Conservation (phyloP, 2,329 filamentous ascomycete species). For the Xylogone sp. region DNA sequence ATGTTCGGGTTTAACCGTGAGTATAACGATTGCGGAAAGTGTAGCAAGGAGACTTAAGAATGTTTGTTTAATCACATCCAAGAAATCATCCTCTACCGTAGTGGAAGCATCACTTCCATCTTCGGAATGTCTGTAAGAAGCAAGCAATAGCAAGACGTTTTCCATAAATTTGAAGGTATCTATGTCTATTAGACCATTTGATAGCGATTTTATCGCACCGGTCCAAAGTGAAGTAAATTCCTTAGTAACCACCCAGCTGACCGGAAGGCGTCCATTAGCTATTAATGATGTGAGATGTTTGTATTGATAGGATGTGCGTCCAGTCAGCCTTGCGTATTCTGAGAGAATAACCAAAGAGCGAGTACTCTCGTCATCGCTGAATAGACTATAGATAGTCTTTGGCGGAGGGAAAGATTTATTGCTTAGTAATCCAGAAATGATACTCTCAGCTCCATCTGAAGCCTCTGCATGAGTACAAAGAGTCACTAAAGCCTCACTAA, state of each 20-base stretch:
- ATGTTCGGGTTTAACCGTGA: constrained; percentile 13
- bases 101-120: neutral
- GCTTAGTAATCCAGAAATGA: constrained; percentile 34
- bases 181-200: constrained; percentile 24
- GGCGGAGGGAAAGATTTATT: constrained; percentile 33
- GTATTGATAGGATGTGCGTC: constrained; percentile 31
- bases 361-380: constrained; percentile 23
- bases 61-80: constrained; percentile 28
- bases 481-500: constrained; percentile 37
- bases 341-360: constrained; percentile 31
- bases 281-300: constrained; percentile 35
- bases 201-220: constrained; percentile 32
- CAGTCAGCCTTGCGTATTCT: constrained; percentile 29
- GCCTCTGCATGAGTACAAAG: constrained; percentile 36
- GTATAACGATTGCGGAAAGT: constrained; percentile 33
- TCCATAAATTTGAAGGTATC: constrained; percentile 35
- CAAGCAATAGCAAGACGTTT: constrained; percentile 28
- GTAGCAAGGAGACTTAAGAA: constrained; percentile 39
- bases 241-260: constrained; percentile 40
- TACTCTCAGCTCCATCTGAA: constrained; percentile 35
- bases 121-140: constrained; percentile 9
- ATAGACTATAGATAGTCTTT: constrained; percentile 26
- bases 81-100: neutral
- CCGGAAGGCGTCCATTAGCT: constrained; percentile 30
- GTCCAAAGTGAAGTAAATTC: constrained; percentile 40